Evolutionary conservation across 192 early-diverging fungal species (phyloP).

Genomic region (Umbelopsis ramanniana): DNA sequence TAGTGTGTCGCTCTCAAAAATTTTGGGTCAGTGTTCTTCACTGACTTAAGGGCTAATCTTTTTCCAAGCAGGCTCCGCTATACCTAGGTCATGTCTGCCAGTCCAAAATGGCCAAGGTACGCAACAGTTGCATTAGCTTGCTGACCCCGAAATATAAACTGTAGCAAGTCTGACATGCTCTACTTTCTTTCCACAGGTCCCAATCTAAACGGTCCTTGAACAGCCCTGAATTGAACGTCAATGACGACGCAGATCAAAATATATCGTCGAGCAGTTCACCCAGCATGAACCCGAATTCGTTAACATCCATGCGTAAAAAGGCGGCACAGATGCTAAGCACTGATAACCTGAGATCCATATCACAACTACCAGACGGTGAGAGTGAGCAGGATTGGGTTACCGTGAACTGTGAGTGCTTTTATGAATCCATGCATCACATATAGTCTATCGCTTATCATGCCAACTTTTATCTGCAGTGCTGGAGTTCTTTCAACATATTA

Average conservation of each 20-base stretch:
- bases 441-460: neutral
- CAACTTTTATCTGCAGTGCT: conserved; percentile 52
- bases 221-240: neutral
- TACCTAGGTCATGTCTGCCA: neutral
- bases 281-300: neutral
- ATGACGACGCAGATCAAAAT: neutral
- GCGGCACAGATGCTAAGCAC: conserved; percentile 17
- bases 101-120: conserved; percentile 13
- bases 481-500: conserved; percentile 97
- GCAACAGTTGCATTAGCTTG: neutral
- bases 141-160: neutral
- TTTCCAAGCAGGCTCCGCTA: neutral
- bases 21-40: no score
- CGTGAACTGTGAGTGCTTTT: conserved; percentile 64
- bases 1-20: no score
- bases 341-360: conserved; percentile 77
- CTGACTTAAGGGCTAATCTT: no score
- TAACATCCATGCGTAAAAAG: neutral
- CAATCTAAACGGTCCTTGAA: neutral
- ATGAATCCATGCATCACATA: neutral
- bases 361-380: conserved; percentile 87
- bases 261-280: neutral
- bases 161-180: conserved; percentile 43
- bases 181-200: neutral
- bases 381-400: conserved; percentile 92